Percentiles rank a stretch among this genome's conserved stretches.
Evolutionary conservation across 352 stramenopile species (phyloP).

Genomic region (Globisporangium radiosum): DNA sequence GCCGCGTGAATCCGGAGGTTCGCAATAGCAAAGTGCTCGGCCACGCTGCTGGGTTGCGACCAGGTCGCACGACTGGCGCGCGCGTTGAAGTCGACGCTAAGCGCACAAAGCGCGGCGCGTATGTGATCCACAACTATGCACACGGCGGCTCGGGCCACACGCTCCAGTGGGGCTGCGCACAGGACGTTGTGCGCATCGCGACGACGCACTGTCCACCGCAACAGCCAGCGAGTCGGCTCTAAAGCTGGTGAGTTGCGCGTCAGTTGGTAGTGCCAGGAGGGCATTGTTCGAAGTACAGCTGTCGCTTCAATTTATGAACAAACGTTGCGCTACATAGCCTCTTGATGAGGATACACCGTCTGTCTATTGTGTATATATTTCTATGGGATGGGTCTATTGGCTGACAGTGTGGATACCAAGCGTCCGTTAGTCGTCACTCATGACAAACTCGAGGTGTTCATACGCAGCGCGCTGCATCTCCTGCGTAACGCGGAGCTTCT

Average conservation of each 20-base stretch:
- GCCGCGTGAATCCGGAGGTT: constrained; percentile 31
- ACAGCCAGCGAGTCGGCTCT: constrained; percentile 6
- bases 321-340: too few relatives aligned
- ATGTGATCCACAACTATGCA: constrained; percentile 70
- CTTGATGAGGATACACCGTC: not conserved
- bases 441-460: constrained; percentile 60
- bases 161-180: constrained; percentile 59
- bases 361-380: not conserved
- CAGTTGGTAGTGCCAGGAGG: too few relatives aligned
- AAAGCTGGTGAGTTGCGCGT: not conserved
- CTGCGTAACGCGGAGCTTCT: constrained; percentile 52
- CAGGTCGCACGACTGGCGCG: constrained; percentile 28
- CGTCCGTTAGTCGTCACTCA: constrained; percentile 27
- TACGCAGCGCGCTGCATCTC: constrained; percentile 57
- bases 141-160: constrained; percentile 64
- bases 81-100: constrained; percentile 37
- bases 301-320: too few relatives aligned
- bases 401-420: too few relatives aligned
- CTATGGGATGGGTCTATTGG: too few relatives aligned
- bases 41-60: constrained; percentile 37
- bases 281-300: too few relatives aligned
- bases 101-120: constrained; percentile 23
- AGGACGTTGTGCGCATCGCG: constrained; percentile 37
- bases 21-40: constrained; percentile 32
- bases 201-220: constrained; percentile 12